Evolutionary conservation across 306 rosid genomes (phyloP), one percentile per base, ranked within the genome.

Genomic region (Ormosia emarginata): DNA sequence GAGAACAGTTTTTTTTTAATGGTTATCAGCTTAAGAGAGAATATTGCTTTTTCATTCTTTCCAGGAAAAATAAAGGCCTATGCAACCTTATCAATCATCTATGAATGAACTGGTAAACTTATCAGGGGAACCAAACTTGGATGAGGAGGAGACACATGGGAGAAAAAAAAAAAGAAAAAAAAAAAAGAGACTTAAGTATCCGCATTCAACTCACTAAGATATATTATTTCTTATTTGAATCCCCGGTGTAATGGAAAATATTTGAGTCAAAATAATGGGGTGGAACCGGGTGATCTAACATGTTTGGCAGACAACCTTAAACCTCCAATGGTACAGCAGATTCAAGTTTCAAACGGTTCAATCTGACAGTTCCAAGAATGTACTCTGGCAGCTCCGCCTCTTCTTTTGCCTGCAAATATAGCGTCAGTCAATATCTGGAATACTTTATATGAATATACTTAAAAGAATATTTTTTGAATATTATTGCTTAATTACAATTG

Each of bases 361-460:
- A 90, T 67, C 97, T 90, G 67, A 93, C 98, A 3, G 99, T 93
- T 70, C 97, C 99, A 41, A 95, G 99, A 89, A 95, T 85, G 85
- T 88, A 93, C 87, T 95, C 99, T 0, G 99, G 99, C 83, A 95
- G 84, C 85, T 91, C 98, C 53, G 78, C 87, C 83, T 87, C 97
- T 84, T 89, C 95, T 84, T 86, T 90, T 63, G 93, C 99, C 99
- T 95, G 93, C 82, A 85, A 65, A 65, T 49, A 75, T 64, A 67
- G 17, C 66, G 78, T 49, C 67, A 12, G 41, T 88, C 36, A 47
- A 55, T 83, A 85, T 73, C 77, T 50, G 17, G 13, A 32, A 56
- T 41, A 74, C 46, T 61, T 65, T 40, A 44, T 29, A 79, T 43
- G 82, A n/a, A n/a, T n/a, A n/a, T n/a, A 24, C 24, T 24, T 24